Base-by-base conservation (phyloP, 2,329 filamentous ascomycete species). In the Curvularia lunata region DNA sequence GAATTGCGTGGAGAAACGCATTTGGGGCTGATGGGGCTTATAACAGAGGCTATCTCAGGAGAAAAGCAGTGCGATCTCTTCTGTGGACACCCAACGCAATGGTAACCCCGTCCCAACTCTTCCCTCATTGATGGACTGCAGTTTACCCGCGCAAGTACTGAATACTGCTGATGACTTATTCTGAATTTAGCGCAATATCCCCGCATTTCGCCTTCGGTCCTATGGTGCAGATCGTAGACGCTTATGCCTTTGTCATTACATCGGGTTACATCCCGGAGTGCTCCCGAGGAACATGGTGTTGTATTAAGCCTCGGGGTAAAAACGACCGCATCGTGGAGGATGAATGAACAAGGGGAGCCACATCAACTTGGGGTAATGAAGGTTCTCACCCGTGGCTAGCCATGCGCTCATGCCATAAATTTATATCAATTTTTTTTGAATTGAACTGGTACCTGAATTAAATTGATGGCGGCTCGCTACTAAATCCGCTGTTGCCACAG, bases 281-380 rank as follows among this genome's bases (percentile, higher is more conserved):
- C 32, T 46, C 19, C 42, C 54, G 54, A 9, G 51, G 34, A 42
- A 56, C 34, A 56, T 32, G 25, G 41, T 52, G 42, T 56, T 47
- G 54, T 47, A 56, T 56, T 52, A 52, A 52, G 54, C 54, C 54
- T 56, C 54, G 54, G 54, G 38, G 42, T 23, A 52, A 47, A 47
- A 23, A 21, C 8, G 30, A 0, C 21, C 32, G 41, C 42, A 32
- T 47, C 34, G n/a, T 32, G 19, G 12, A 8, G 32, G 34, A 13
- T 42, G 23, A 13, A 16, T 32, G 41, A 30, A 52, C 25, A 5
- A 10, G 13, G 16, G 16, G 13, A 10, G 4, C 25, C 19, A 2
- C 37, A 40, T 10, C n/a, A 37, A 40, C 23, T 25, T 32, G 28
- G 46, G 25, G 19, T 28, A 18, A 13, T 28, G 16, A 16, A 25